Percentiles rank a stretch among this genome's conserved stretches.
phyloP scores from a whole-genome alignment of 441 rosid genomes.

The Isatis lusitanica region DNA sequence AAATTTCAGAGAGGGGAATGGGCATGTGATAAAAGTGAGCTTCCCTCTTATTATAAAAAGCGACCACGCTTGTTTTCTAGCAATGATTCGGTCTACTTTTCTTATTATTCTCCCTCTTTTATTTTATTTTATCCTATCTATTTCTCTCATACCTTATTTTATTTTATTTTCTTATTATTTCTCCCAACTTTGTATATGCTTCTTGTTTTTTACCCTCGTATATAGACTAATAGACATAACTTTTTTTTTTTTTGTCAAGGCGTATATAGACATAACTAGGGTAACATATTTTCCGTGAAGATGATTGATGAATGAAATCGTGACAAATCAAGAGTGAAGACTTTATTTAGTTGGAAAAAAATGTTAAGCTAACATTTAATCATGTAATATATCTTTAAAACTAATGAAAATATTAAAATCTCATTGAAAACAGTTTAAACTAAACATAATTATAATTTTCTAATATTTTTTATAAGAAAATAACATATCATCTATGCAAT shows the following conservation, averaged over 20 bases:
- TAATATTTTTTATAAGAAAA: too few relatives aligned
- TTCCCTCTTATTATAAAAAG: slow-evolving; percentile 56
- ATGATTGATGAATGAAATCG: neutral
- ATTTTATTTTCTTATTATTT: slow-evolving; percentile 12
- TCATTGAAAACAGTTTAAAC: too few relatives aligned
- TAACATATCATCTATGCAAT: too few relatives aligned
- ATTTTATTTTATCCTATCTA: slow-evolving; percentile 9
- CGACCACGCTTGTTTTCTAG: slow-evolving; percentile 89
- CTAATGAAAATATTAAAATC: too few relatives aligned
- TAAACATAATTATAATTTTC: too few relatives aligned
- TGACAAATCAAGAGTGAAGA: neutral
- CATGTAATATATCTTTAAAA: too few relatives aligned
- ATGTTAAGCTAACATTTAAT: too few relatives aligned
- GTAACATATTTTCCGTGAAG: neutral
- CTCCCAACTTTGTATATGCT: neutral
- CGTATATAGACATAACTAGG: neutral
- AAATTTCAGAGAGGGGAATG: slow-evolving; percentile 32
- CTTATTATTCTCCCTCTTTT: slow-evolving; percentile 42
- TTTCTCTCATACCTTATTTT: slow-evolving; percentile 21
- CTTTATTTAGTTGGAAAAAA: neutral
- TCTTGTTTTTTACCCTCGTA: neutral
- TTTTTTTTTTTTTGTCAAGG: too few relatives aligned
- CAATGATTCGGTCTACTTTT: slow-evolving; percentile 81
- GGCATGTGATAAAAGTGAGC: slow-evolving; percentile 81
- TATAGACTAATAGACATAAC: too few relatives aligned